Evolutionary conservation across 2,329 filamentous ascomycete species (phyloP).

Genomic region (Colletotrichum incanum): DNA sequence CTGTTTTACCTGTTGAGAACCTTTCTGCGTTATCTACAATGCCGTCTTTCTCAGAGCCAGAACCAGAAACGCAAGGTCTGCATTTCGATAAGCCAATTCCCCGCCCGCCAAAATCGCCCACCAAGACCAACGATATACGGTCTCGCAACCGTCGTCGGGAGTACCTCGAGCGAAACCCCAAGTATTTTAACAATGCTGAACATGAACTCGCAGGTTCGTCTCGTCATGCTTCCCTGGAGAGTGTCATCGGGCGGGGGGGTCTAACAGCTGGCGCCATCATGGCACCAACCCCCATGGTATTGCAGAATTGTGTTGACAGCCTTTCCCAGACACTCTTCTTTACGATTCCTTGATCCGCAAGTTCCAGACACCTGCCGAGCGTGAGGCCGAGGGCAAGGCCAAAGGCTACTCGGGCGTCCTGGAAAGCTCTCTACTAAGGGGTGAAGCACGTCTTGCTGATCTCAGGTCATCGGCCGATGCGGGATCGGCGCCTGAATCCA

Average conservation of each 20-base stretch:
- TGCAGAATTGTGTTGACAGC: background rate
- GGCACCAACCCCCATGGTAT: no score
- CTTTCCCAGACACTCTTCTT: conserved; percentile 76
- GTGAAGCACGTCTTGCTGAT: conserved; percentile 81
- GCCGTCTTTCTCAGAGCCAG: conserved; percentile 13
- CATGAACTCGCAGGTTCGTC: conserved; percentile 69
- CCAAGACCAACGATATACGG: conserved; percentile 64
- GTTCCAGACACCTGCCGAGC: conserved; percentile 81
- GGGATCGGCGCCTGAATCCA: background rate
- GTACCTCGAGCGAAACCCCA: conserved; percentile 80
- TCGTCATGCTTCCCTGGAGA: background rate
- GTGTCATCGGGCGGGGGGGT: background rate
- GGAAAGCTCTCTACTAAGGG: conserved; percentile 82
- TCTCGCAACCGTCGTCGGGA: conserved; percentile 84
- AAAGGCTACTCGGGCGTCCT: conserved; percentile 87
- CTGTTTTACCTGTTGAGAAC: background rate
- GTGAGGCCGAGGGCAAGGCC: conserved; percentile 78
- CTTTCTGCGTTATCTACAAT: background rate
- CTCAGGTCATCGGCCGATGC: conserved; percentile 41
- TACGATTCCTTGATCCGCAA: conserved; percentile 86
- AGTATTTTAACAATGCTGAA: conserved; percentile 75
- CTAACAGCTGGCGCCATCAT: background rate
- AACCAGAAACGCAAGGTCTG: background rate
- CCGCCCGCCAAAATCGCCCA: conserved; percentile 60
- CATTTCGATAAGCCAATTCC: conserved; percentile 58